Conservation (phyloP, 768 basidiomycete genomes). For the Suillus weaverae region DNA sequence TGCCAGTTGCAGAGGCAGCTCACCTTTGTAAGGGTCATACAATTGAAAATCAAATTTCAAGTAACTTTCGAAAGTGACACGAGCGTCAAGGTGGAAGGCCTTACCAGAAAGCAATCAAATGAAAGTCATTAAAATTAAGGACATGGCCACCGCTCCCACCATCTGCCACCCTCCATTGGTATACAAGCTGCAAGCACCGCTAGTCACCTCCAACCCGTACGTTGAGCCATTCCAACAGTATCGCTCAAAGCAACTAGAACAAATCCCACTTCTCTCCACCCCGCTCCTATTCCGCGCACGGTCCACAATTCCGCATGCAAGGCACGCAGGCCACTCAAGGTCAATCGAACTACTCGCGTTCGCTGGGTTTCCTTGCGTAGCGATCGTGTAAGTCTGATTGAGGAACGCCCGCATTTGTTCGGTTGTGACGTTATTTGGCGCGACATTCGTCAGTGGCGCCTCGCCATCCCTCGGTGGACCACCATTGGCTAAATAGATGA, state of each 20-base stretch:
- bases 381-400: slow-evolving; percentile 39
- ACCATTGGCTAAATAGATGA: slow-evolving; percentile 57
- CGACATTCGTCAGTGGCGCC: slow-evolving; percentile 36
- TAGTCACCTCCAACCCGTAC: slow-evolving; percentile 1
- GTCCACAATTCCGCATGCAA: slow-evolving; percentile 49
- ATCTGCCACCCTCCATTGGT: not conserved
- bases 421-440: slow-evolving; percentile 6
- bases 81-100: too few species aligned
- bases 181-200: not conserved
- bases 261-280: slow-evolving; percentile 5
- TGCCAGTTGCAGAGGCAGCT: too few species aligned
- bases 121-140: not conserved
- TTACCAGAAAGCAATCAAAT: too few species aligned
- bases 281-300: slow-evolving; percentile 28
- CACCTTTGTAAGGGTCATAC: not conserved
- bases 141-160: not conserved
- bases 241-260: slow-evolving; percentile 28
- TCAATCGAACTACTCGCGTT: slow-evolving; percentile 26
- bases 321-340: slow-evolving; percentile 40
- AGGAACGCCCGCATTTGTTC: slow-evolving; percentile 40
- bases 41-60: too few species aligned
- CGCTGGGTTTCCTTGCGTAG: slow-evolving; percentile 37
- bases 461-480: slow-evolving; percentile 38
- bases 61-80: too few species aligned
- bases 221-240: slow-evolving; percentile 12